A percentile compares a stretch with the other conserved stretches of the same genome.
Evolutionary conservation across 2,329 filamentous ascomycete species (phyloP).

Genomic region (Calonectria honghensis): DNA sequence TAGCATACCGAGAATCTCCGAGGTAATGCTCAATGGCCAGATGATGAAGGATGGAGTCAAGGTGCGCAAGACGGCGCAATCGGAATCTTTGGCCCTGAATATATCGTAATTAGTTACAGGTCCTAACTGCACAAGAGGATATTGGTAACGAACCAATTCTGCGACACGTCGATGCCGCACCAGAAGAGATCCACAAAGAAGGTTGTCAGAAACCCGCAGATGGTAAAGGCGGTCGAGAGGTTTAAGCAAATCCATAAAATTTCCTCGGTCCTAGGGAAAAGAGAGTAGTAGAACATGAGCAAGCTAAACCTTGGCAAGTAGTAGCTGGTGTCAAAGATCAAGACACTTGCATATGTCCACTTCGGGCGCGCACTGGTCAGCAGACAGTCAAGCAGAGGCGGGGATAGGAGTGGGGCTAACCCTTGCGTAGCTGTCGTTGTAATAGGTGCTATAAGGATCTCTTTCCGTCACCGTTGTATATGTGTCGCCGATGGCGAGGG

Average conservation of each 20-base stretch:
- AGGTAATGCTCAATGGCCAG: slow-evolving; percentile 8
- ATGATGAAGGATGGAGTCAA: neutral
- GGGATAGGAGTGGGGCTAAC: neutral
- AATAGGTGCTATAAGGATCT: neutral
- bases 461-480: neutral
- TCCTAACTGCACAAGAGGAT: rapidly evolving
- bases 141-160: neutral
- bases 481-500: slow-evolving; percentile 3
- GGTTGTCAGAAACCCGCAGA: neutral
- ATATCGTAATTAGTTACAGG: neutral
- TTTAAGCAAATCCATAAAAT: neutral
- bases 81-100: neutral
- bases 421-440: slow-evolving; percentile 9
- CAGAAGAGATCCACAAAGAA: slow-evolving; percentile 3
- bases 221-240: neutral
- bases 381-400: no score
- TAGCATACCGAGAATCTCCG: slow-evolving; percentile 1
- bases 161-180: slow-evolving; percentile 12
- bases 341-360: slow-evolving; percentile 9
- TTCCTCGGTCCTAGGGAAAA: neutral
- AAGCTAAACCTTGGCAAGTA: slow-evolving; percentile 11
- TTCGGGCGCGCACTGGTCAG: neutral
- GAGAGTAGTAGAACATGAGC: neutral
- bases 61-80: neutral
- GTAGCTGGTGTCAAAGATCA: slow-evolving; percentile 16